These are phyloP conservation scores for Hondaea fermentalgiana DNA, from an alignment of 108 stramenopile genomes.

Conservation along the genomic window DNA sequence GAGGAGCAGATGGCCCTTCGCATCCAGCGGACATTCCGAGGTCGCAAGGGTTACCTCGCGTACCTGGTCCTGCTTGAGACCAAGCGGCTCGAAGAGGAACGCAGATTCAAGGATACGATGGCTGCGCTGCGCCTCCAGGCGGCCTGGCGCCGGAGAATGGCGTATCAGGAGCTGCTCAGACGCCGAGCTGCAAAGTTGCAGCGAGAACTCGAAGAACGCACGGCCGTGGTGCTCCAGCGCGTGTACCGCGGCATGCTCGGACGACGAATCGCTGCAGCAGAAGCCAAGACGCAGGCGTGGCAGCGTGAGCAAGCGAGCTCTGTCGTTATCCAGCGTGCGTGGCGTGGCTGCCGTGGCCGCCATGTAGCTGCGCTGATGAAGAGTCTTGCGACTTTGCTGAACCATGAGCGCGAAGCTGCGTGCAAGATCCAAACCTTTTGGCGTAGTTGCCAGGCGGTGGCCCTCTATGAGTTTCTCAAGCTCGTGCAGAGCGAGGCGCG, in stretches of 20 bases:
- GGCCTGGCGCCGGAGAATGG: neutral
- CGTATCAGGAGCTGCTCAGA: neutral
- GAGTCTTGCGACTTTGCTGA: neutral
- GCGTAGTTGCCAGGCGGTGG: neutral
- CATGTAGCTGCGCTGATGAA: neutral
- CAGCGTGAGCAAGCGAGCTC: neutral
- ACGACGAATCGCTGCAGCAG: neutral
- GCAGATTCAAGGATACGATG: neutral
- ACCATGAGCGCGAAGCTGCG: neutral
- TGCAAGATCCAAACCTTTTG: neutral
- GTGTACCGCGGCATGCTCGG: slow-evolving; percentile 1
- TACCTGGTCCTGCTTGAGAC: neutral
- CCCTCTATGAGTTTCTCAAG: neutral
- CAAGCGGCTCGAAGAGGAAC: neutral
- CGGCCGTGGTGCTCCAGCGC: neutral
- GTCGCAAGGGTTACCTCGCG: neutral
- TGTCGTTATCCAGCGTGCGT: neutral
- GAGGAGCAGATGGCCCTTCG: neutral
- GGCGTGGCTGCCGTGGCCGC: slow-evolving; percentile 7
- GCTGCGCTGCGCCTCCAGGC: neutral
- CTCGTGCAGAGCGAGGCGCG: neutral
- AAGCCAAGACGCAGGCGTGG: neutral
- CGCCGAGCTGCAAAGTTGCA: neutral
- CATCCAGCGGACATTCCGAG: neutral
- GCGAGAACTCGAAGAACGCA: neutral